Evolutionary conservation across 2,329 filamentous ascomycete genomes (phyloP).

Genomic region (Pseudogymnoascus sp.): DNA sequence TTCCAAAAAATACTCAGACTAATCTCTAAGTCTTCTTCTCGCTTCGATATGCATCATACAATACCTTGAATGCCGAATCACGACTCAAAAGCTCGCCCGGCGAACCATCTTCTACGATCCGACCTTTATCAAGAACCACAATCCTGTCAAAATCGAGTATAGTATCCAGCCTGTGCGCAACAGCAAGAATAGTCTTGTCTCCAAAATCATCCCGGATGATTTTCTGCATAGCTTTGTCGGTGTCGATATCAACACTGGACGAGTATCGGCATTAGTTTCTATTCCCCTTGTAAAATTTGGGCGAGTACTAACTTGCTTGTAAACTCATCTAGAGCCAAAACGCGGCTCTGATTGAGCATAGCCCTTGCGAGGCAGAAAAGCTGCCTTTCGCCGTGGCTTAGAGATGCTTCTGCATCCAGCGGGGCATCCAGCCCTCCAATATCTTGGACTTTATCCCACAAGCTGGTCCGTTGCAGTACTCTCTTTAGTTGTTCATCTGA

Average conservation of each 20-base stretch:
- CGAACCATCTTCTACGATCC: slow-evolving; percentile 75
- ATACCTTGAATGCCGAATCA: slow-evolving; percentile 12
- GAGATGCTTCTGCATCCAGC: slow-evolving; percentile 36
- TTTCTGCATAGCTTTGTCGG: slow-evolving; percentile 47
- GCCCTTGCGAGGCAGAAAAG: slow-evolving; percentile 57
- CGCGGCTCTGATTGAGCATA: slow-evolving; percentile 35
- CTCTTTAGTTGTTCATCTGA: background rate
- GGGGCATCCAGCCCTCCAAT: slow-evolving; percentile 20
- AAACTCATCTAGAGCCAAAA: slow-evolving; percentile 11
- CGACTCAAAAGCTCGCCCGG: slow-evolving; percentile 63
- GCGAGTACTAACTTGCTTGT: background rate
- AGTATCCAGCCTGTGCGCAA: slow-evolving; percentile 33
- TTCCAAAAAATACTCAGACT: background rate
- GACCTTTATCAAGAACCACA: slow-evolving; percentile 39
- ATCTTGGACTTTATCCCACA: slow-evolving; percentile 16
- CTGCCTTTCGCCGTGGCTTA: slow-evolving; percentile 50
- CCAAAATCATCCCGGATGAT: slow-evolving; percentile 46
- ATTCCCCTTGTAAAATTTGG: background rate
- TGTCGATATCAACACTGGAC: slow-evolving; percentile 48
- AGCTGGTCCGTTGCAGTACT: background rate
- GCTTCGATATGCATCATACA: slow-evolving; percentile 12
- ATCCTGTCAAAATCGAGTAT: slow-evolving; percentile 45
- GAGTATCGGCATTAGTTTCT: background rate
- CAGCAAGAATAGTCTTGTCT: slow-evolving; percentile 43
- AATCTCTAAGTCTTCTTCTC: background rate